Percentiles rank a stretch among this genome's conserved stretches.
Evolutionary conservation across 192 early-diverging fungal species (phyloP).

Genomic region (Paraglomus occultum): DNA sequence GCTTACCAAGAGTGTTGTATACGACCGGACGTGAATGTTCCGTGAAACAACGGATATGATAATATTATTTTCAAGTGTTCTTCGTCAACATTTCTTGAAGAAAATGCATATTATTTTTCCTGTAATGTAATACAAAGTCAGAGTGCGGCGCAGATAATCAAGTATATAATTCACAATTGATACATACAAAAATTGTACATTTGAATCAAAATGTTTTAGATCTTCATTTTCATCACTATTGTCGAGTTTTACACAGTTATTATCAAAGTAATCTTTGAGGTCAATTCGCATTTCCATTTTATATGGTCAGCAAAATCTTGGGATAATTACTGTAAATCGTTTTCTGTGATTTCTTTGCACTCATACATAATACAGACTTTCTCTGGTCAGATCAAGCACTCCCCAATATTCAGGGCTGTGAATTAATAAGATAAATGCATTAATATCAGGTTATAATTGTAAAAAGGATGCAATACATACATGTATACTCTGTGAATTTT

Average conservation of each 20-base stretch:
- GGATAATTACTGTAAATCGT: conserved; percentile 1
- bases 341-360: conserved; percentile 7
- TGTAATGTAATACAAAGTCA: conserved; percentile 14
- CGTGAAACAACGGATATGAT: conserved; percentile 10
- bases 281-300: conserved; percentile 11
- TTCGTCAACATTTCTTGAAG: conserved; percentile 8
- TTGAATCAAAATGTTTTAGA: not conserved
- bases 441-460: not conserved
- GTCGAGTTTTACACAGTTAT: not conserved
- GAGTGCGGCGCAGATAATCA: not conserved
- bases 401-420: conserved; percentile 24
- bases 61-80: conserved; percentile 7
- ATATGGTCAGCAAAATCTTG: conserved; percentile 17
- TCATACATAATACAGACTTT: conserved; percentile 14
- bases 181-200: conserved; percentile 19
- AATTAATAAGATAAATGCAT: conserved; percentile 1
- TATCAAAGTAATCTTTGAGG: conserved; percentile 13
- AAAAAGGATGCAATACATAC: conserved; percentile 8
- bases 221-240: not conserved
- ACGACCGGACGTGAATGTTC: conserved; percentile 3
- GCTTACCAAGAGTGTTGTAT: conserved; percentile 5
- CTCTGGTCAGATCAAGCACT: conserved; percentile 7
- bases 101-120: conserved; percentile 11
- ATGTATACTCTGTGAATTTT: conserved; percentile 7
- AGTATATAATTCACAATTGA: conserved; percentile 16